Base-by-base conservation (phyloP, 2,329 filamentous ascomycete species). In the Aspergillus persii region DNA sequence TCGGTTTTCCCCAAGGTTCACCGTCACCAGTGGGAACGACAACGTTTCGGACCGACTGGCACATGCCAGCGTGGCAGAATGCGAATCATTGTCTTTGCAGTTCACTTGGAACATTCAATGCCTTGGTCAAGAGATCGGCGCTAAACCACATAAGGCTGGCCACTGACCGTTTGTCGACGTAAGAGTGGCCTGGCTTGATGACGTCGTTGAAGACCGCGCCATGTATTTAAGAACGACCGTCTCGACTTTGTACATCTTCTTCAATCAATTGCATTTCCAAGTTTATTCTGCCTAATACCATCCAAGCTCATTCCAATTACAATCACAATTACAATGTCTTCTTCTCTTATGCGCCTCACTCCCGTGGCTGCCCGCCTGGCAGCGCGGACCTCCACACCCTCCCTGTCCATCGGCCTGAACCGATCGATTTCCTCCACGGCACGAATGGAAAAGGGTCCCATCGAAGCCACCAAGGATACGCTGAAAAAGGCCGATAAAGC, bases 391-490 rank as follows among this genome's bases (percentile, higher is more conserved):
- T 23, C 31, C 2, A 57, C 52, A 54, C 63, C 61, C 26, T 49
- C 64, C 7, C 65, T 66, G 46, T 58, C 61, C 48, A 64, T 65
- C 59, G 63, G 59, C 33, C 44, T 47, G 44, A 47, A 23, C 44
- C 44, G 69, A 51, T 68, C 69, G 55, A 84, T 88, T 77, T 83
- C 82, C 69, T 85, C 83, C 61, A 81, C 83, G 9, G 70, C 77
- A 44, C 65, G 74, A 49, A 68, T 73, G 23, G 75, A 82, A 55
- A 86, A 83, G 74, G 77, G 80, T 46, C 79, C 82, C 39, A 73
- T 83, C 51, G 83, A 87, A 49, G 70, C 76, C 6, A 81, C 81
- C 64, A 87, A 86, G 73, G 83, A 87, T 47, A 80, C 83, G 0
- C 71, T 84, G 50, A 85, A 87, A 76, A 79, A 77, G 56, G 83